Base-by-base conservation (phyloP, 352 stramenopile species). In the Pythium folliculosum region DNA sequence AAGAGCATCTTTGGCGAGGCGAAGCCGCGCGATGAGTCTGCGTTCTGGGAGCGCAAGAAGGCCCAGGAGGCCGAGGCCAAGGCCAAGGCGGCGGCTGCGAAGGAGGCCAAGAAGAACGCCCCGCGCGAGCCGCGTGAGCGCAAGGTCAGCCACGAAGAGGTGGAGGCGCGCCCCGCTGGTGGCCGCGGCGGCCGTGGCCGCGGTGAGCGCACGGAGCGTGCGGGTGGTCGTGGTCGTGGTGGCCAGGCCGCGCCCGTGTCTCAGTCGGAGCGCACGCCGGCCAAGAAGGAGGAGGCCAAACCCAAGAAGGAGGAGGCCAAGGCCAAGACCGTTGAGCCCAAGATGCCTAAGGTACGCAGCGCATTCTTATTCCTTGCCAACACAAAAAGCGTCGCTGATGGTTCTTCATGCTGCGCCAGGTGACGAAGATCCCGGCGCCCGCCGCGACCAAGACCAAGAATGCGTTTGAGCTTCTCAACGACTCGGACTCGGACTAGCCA, bases 1-100 rank as follows among this genome's bases (percentile, higher is more conserved):
- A 69, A 78, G 21, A 94, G 72, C 69, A 88, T 91, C 59, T 96
- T 96, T 56, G 88, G 88, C 17, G 80, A 94, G n/a, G 88, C 88
- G 21, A 96, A 95, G 73, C 86, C 88, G 3, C 87, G 84, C 35
- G 87, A 95, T 43, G 86, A 95, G 44, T 35, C 55, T 9, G 80
- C 72, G 56, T 90, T 92, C 63, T 72, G 77, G 13, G 86, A 92
- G 65, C 86, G 83, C 43, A 85, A 89, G 74, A 90, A 79, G 63
- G 60, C 67, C 16, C 16, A 60, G n/a, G 66, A 68, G 12, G 63
- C 47, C 10, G 58, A 65, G 58, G 61, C 51, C 22, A 68, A 74
- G 64, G 55, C 73, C 43, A 53, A 60, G 12, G 47, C 52, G 19
- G 51, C 61, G 37, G 71, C 72, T 47, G 65, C 65, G 56, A 25